Evolutionary conservation across 2,329 filamentous ascomycete genomes (phyloP), one percentile per base, ranked within the genome.

Genomic region (Venturia pyrina): DNA sequence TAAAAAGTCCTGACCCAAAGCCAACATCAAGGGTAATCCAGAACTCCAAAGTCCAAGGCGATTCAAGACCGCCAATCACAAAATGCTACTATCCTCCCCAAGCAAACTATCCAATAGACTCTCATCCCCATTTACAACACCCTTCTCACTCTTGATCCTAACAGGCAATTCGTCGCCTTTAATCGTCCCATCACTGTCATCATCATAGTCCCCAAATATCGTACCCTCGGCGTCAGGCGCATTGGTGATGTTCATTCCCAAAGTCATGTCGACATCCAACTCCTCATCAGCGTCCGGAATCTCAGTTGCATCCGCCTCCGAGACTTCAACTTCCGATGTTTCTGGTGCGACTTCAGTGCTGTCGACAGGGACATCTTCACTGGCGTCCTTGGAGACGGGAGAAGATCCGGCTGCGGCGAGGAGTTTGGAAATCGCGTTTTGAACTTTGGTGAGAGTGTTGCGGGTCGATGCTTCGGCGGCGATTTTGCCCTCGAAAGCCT

Each of bases 401-500:
- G 53, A 34, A 7, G 53, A 59, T n/a, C 63, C 61, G 21, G 50
- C 50, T 17, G 66, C 43, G n/a, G 62, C 78, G 66, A 86, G 78
- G 17, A 83, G 78, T 69, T 86, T 84, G 65, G 82, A 78, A 13
- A 88, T 70, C 8, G 71, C 71, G 24, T 73, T 72, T 66, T 80
- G 79, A 1, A 87, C 70, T 68, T 85, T 86, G 67, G 80, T 79
- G n/a, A 87, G 75, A 28, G 78, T 76, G 60, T 84, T 83, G 6
- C 81, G 78, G 41, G 83, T 78, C 24, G 82, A 78, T 5, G 79
- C 79, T 64, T 87, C 82, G 1, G 78, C 75, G 1, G 82, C 82
- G 2, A 82, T 75, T 60, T 80, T 78, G 28, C 76, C 77, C 57
- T 83, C 78, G n/a, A 80, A 75, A 11, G 79, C 77, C 71, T 81